Evolutionary conservation across 345 rosid species (phyloP).

Genomic region (Eucalyptus pauciflora): DNA sequence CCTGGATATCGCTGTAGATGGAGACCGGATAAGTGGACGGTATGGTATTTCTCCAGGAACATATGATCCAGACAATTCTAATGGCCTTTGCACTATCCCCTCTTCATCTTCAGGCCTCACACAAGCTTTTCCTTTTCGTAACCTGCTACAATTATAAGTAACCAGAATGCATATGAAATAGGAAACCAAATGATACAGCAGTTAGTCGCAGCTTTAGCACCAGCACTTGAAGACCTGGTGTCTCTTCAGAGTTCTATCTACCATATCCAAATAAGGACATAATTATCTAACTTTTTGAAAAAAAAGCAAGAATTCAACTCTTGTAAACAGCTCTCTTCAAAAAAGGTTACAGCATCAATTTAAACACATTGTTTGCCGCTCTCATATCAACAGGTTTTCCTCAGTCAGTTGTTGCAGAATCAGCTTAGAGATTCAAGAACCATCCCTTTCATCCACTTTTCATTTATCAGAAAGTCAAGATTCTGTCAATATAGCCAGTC

Average conservation of each 20-base stretch:
- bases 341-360: background rate
- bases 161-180: background rate
- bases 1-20: constrained; percentile 17
- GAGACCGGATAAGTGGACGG: constrained; percentile 87
- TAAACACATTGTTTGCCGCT: background rate
- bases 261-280: background rate
- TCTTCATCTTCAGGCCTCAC: constrained; percentile 84
- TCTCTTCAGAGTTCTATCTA: background rate
- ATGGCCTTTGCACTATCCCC: constrained; percentile 7
- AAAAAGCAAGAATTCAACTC: background rate
- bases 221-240: background rate
- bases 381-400: background rate
- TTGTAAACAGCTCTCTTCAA: background rate
- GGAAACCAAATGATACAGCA: background rate
- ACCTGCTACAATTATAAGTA: constrained; percentile 27
- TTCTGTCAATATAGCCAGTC: background rate
- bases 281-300: background rate
- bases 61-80: constrained; percentile 40
- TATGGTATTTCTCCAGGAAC: constrained; percentile 52
- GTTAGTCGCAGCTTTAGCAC: background rate
- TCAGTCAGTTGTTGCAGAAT: background rate
- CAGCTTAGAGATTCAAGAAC: background rate
- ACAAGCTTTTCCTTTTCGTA: constrained; percentile 87
- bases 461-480: background rate
- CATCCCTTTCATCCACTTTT: background rate